Evolutionary conservation across 768 basidiomycete species (phyloP), one percentile per base, ranked within the genome.

Genomic region (Leucocoprinus leucothites): DNA sequence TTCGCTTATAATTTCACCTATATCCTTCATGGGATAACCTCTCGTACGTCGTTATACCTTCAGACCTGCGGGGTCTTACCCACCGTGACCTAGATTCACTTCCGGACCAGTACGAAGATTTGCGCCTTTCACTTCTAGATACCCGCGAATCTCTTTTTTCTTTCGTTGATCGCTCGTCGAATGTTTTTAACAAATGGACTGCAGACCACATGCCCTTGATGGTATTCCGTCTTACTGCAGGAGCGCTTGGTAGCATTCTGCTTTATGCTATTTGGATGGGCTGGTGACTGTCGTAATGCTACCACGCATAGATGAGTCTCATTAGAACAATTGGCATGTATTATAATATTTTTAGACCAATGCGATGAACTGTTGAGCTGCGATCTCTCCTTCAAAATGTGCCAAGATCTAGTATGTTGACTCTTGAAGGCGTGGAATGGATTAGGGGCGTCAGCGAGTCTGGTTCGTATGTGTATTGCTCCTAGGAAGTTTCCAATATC

Each of bases 111-210:
- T 74, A 74, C 49, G 61, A 68, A 14, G 54, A 57, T 11, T 59
- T 74, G 3, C 68, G 64, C 34, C 67, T 70, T 46, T 57, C 65
- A 9, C 71, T 72, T 21, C 64, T 68, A 54, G 74, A 74, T 25
- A 59, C 64, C 1, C 68, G 71, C 48, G 74, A 74, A 52, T 66
- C 67, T 3, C 57, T 72, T 7, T 75, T 71, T 55, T 70, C 71
- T 9, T 66, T 64, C 21, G 68, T 77, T 34, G 75, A 77, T 34
- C 63, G 63, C 9, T 64, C 66, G 49, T 68, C 72, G 19, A 63
- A 70, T 5, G 63, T 56, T 19, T 73, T 74, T 60, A 77, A 75
- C 61, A 67, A 66, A 58, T 69, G 70, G 68, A 77, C 75, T 7
- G 64, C 69, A 22, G 63, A 69, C 34, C 63, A 68, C 52, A 67